Conservation (phyloP, 768 basidiomycete species). For the Amanita subjunquillea region DNA sequence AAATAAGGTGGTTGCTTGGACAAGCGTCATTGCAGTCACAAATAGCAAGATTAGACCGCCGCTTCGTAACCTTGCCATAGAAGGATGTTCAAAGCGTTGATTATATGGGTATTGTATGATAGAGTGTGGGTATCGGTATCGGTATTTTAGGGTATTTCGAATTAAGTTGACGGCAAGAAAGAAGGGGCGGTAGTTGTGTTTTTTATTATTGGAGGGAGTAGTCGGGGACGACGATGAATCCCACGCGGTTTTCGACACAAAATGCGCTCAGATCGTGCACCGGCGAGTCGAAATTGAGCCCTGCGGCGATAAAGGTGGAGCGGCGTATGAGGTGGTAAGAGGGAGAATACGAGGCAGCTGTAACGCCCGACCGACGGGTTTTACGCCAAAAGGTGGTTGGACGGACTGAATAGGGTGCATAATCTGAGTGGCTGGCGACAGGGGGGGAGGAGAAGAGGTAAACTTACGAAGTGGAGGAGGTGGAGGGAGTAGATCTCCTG, state of each 20-base stretch:
- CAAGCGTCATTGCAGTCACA: not conserved
- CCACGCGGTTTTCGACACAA: conserved; percentile 48
- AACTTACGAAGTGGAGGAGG: conserved; percentile 57
- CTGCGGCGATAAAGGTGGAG: conserved; percentile 72
- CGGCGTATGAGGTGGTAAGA: conserved; percentile 65
- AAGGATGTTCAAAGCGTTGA: not conserved
- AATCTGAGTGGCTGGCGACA: not conserved
- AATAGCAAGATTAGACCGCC: not conserved
- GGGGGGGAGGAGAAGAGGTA: not conserved
- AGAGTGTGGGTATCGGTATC: not conserved
- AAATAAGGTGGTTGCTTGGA: not conserved
- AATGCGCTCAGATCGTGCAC: conserved; percentile 51
- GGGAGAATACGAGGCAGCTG: conserved; percentile 63
- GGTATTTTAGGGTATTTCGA: not conserved
- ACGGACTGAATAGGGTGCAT: not conserved
- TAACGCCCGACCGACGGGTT: conserved; percentile 61
- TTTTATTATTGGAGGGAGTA: conserved; percentile 16
- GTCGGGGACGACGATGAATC: conserved; percentile 33
- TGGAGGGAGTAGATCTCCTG: conserved; percentile 43
- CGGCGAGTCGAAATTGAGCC: conserved; percentile 56
- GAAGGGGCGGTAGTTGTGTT: not conserved
- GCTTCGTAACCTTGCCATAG: not conserved
- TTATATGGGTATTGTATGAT: not conserved
- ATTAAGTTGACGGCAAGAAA: too few species aligned
- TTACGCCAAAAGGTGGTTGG: conserved; percentile 17